These are phyloP conservation scores for Turritis glabra DNA, from an alignment of 345 rosid genomes.

Conservation along the genomic window DNA sequence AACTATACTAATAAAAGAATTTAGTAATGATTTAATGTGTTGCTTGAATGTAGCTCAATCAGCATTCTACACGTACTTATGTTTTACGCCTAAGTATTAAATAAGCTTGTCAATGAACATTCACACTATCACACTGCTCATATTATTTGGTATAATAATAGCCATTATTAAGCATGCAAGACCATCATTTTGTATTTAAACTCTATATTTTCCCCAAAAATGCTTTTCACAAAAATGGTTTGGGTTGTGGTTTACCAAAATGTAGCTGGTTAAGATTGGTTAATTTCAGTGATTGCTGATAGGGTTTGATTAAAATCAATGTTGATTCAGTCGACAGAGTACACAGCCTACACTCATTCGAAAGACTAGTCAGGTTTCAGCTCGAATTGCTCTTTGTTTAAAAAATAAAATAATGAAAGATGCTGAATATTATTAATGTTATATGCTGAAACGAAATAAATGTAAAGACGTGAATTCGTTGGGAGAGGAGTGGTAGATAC, in stretches of 20 bases:
- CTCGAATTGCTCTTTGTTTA: not conserved
- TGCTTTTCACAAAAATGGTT: not conserved
- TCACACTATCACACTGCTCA: not conserved
- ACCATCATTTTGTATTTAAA: not conserved
- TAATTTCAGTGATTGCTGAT: not conserved
- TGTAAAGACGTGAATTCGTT: slow-evolving; percentile 35
- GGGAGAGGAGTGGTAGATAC: slow-evolving; percentile 41
- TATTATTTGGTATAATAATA: not conserved
- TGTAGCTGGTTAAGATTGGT: not conserved
- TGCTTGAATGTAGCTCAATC: slow-evolving; percentile 29
- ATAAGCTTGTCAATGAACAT: slow-evolving; percentile 13
- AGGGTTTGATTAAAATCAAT: not conserved
- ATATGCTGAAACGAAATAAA: slow-evolving; percentile 20
- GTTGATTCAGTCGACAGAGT: not conserved
- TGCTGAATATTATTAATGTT: not conserved
- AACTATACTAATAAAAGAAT: slow-evolving; percentile 1
- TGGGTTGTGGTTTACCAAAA: not conserved
- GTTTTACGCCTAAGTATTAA: slow-evolving; percentile 30
- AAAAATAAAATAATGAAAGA: not conserved
- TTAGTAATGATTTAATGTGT: slow-evolving; percentile 14
- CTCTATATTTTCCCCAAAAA: no score
- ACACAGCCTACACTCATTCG: not conserved
- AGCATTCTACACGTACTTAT: slow-evolving; percentile 35
- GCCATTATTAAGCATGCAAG: slow-evolving; percentile 2
- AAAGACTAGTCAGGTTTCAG: not conserved